A percentile compares a stretch with the other conserved stretches of the same genome.
Evolutionary conservation across 768 basidiomycete genomes (phyloP).

Genomic region (Pleurotus ostreatus): DNA sequence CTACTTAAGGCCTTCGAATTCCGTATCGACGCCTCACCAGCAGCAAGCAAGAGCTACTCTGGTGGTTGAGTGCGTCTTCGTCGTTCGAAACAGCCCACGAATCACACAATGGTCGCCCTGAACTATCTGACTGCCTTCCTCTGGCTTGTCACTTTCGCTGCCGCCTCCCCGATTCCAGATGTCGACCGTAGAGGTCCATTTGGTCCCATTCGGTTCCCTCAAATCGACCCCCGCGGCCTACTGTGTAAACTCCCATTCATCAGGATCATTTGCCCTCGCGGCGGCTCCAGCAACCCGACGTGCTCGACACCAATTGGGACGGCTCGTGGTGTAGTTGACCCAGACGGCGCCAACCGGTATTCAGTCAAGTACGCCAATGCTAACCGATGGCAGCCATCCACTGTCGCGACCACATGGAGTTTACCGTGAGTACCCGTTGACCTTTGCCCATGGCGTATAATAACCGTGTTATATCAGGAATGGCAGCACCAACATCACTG

Average conservation of each 20-base stretch:
- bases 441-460: conserved; percentile 2
- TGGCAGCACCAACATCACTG: conserved; percentile 43
- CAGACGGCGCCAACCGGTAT: conserved; percentile 50
- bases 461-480: conserved; percentile 31
- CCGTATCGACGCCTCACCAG: neutral
- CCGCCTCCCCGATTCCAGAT: conserved; percentile 24
- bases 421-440: conserved; percentile 50
- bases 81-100: neutral
- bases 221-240: conserved; percentile 32
- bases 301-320: conserved; percentile 48
- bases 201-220: conserved; percentile 27
- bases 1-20: neutral
- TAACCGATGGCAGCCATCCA: conserved; percentile 55
- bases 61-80: conserved; percentile 10
- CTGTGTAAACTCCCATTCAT: conserved; percentile 46
- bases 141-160: conserved; percentile 21
- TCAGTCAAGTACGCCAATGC: conserved; percentile 66
- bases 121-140: conserved; percentile 28
- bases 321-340: conserved; percentile 49
- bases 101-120: conserved; percentile 27
- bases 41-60: conserved; percentile 4
- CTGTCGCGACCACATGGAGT: conserved; percentile 49
- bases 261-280: conserved; percentile 37
- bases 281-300: conserved; percentile 18
- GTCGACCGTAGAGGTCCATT: conserved; percentile 5